These are phyloP conservation scores for Xylaria venustula DNA, from an alignment of 495 filamentous ascomycete species.

Conservation along the genomic window DNA sequence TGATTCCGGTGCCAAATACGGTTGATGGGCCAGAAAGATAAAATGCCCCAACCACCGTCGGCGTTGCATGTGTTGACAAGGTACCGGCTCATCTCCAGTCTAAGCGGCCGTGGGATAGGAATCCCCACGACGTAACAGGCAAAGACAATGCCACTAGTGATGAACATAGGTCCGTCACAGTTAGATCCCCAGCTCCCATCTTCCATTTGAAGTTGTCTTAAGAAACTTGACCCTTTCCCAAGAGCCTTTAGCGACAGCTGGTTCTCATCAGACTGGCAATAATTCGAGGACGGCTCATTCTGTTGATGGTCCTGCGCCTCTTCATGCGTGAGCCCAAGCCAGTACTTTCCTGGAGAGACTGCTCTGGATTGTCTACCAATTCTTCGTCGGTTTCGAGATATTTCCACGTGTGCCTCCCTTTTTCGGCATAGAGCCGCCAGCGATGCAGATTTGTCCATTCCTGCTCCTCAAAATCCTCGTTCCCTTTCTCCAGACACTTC, in stretches of 20 bases:
- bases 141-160: conserved; percentile 70
- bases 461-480: no score
- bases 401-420: conserved; percentile 77
- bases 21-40: conserved; percentile 79
- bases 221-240: conserved; percentile 71
- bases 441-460: conserved; percentile 60
- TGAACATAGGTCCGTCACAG: conserved; percentile 72
- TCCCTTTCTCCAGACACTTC: no score
- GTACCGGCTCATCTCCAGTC: conserved; percentile 77
- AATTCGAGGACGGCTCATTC: neutral
- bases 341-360: conserved; percentile 69
- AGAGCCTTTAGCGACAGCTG: conserved; percentile 43
- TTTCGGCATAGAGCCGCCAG: conserved; percentile 71
- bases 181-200: conserved; percentile 83
- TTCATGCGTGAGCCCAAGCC: conserved; percentile 53
- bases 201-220: conserved; percentile 69
- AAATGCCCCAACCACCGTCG: conserved; percentile 84
- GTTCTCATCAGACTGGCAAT: neutral
- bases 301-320: neutral
- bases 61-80: conserved; percentile 71
- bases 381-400: conserved; percentile 71
- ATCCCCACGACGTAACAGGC: conserved; percentile 75
- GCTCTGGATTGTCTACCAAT: conserved; percentile 59
- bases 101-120: conserved; percentile 63
- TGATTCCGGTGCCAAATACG: conserved; percentile 78